These are phyloP conservation scores for Sugiyamaella floridensis DNA, from an alignment of 805 yeast genomes.

Conservation along the genomic window DNA sequence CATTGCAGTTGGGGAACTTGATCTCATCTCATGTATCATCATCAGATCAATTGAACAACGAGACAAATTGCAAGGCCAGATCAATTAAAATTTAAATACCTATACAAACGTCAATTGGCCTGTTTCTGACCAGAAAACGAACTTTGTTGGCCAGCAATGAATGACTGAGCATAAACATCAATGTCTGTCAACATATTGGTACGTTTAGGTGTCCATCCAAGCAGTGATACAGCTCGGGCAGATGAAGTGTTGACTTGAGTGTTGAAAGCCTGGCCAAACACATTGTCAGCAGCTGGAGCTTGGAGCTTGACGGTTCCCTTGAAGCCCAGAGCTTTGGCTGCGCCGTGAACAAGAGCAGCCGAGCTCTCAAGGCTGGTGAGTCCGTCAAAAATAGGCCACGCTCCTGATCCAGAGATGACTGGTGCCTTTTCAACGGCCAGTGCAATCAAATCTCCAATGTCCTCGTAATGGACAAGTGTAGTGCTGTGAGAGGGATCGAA, in stretches of 20 bases:
- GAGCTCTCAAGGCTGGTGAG: slow-evolving; percentile 2
- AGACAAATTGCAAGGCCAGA: background rate
- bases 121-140: background rate
- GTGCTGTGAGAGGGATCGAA: background rate
- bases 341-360: background rate
- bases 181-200: slow-evolving; percentile 6
- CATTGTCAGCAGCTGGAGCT: background rate
- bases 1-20: background rate
- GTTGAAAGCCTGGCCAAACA: slow-evolving; percentile 6
- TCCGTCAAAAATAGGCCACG: slow-evolving; percentile 6
- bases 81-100: no score
- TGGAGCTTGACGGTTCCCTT: slow-evolving; percentile 3
- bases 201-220: background rate
- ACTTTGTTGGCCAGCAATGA: background rate
- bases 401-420: background rate
- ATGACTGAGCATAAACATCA: slow-evolving; percentile 6
- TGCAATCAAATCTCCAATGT: slow-evolving; percentile 2
- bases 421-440: slow-evolving; percentile 3
- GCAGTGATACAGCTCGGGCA: background rate
- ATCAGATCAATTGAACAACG: background rate
- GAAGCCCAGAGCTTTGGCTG: slow-evolving; percentile 7
- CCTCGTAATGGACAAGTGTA: slow-evolving; percentile 7
- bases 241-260: slow-evolving; percentile 2
- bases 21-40: background rate
- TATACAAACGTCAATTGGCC: background rate